These are phyloP conservation scores for Sporobolomyces roseus DNA, from an alignment of 768 basidiomycete genomes.

Conservation along the genomic window DNA sequence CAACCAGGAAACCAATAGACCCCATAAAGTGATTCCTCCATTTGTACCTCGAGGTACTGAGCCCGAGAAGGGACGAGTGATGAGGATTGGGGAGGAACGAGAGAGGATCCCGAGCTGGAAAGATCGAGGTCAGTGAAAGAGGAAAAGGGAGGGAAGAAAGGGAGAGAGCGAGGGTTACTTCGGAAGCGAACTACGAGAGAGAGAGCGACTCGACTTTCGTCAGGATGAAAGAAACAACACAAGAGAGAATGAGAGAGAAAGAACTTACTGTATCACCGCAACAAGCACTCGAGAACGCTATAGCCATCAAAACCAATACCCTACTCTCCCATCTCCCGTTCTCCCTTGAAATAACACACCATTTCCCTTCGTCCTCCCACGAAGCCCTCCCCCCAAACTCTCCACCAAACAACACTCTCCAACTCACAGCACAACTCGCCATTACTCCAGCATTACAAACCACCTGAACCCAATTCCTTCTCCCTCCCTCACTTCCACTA, in stretches of 20 bases:
- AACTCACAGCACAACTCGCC: conserved; percentile 58
- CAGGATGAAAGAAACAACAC: too few species aligned
- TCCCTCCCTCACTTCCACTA: conserved; percentile 53
- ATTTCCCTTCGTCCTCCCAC: neutral
- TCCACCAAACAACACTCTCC: conserved; percentile 51
- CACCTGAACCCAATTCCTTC: conserved; percentile 69
- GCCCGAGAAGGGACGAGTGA: conserved; percentile 63
- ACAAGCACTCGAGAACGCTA: conserved; percentile 40
- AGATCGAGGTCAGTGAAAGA: too few species aligned
- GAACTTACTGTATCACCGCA: conserved; percentile 34
- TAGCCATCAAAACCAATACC: conserved; percentile 16
- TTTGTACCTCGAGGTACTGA: conserved; percentile 84
- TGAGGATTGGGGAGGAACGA: conserved; percentile 59
- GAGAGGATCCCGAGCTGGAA: conserved; percentile 72
- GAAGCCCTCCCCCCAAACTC: conserved; percentile 10
- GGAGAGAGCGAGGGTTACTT: conserved; percentile 47
- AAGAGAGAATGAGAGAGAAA: neutral
- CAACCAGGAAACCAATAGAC: conserved; percentile 65
- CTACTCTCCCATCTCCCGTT: conserved; percentile 11
- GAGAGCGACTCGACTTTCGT: too few species aligned
- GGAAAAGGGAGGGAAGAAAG: neutral
- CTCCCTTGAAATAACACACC: conserved; percentile 12
- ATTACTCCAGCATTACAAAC: conserved; percentile 72
- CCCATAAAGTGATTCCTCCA: conserved; percentile 72
- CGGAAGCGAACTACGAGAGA: conserved; percentile 62